A percentile compares a stretch with the other conserved stretches of the same genome.
phyloP scores from a whole-genome alignment of 345 rosid genomes.

The Moringa oleifera region DNA sequence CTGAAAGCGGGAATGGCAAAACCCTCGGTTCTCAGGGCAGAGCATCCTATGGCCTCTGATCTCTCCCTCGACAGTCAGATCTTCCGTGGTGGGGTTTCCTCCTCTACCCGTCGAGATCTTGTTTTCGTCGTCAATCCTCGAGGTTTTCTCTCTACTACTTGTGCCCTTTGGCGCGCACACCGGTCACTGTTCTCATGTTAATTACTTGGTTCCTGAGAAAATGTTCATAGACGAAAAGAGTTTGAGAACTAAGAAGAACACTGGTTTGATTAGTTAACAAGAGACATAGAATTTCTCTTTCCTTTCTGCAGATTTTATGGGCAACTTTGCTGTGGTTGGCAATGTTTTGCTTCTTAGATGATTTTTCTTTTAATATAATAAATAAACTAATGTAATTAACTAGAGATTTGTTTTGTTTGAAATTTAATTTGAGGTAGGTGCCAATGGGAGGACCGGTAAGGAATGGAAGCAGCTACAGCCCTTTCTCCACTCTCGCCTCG shows the following conservation, averaged over 20 bases:
- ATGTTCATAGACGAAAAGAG: too few relatives aligned
- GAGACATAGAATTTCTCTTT: too few relatives aligned
- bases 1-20: conserved; percentile 23
- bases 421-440: conserved; percentile 45
- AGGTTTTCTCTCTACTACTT: conserved; percentile 32
- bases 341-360: too few relatives aligned
- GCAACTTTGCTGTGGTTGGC: too few relatives aligned
- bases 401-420: conserved; percentile 5
- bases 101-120: conserved; percentile 73
- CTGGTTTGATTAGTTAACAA: neutral
- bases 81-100: conserved; percentile 28
- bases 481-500: conserved; percentile 69
- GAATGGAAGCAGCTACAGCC: conserved; percentile 94
- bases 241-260: neutral
- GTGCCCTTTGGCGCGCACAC: too few relatives aligned
- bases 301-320: too few relatives aligned
- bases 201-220: conserved; percentile 11
- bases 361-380: neutral
- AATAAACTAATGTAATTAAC: neutral
- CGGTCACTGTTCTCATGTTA: neutral
- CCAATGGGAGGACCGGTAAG: conserved; percentile 83
- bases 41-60: conserved; percentile 38
- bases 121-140: conserved; percentile 89
- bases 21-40: conserved; percentile 25
- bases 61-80: conserved; percentile 38